Evolutionary conservation across 2,329 filamentous ascomycete genomes (phyloP).

Genomic region (Clarireedia monteithiana): DNA sequence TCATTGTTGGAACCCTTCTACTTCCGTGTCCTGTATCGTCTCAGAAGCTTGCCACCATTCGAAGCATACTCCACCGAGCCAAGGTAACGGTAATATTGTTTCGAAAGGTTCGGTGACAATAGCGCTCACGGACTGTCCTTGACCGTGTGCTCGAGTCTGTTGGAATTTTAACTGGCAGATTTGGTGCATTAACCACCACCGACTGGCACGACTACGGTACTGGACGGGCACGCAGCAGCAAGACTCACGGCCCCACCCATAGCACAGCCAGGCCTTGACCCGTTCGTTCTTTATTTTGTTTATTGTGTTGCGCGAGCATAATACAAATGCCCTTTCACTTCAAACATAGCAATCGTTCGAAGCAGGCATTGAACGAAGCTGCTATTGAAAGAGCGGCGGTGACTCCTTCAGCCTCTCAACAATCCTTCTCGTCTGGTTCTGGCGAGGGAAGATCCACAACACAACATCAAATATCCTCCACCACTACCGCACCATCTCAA

Average conservation of each 20-base stretch:
- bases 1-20: not conserved
- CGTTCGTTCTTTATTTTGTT: constrained; percentile 1
- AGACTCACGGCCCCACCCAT: constrained; percentile 6
- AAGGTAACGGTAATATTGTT: constrained; percentile 8
- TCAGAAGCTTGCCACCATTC: not conserved
- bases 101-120: not conserved
- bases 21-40: not conserved
- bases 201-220: no score
- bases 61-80: not conserved
- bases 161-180: constrained; percentile 4
- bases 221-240: not conserved
- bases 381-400: constrained; percentile 10
- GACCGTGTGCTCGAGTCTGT: not conserved
- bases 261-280: constrained; percentile 9
- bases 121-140: constrained; percentile 2
- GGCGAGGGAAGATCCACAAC: constrained; percentile 14
- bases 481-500: constrained; percentile 10
- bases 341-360: constrained; percentile 29
- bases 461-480: constrained; percentile 10
- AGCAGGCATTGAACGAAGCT: constrained; percentile 26
- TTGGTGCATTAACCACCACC: not conserved
- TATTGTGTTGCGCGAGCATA: constrained; percentile 8
- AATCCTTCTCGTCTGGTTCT: constrained; percentile 10
- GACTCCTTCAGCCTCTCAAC: constrained; percentile 11
- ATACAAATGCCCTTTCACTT: constrained; percentile 28